Base-by-base conservation (phyloP, 2,329 filamentous ascomycete genomes). In the Orbilia blumenaviensis region DNA sequence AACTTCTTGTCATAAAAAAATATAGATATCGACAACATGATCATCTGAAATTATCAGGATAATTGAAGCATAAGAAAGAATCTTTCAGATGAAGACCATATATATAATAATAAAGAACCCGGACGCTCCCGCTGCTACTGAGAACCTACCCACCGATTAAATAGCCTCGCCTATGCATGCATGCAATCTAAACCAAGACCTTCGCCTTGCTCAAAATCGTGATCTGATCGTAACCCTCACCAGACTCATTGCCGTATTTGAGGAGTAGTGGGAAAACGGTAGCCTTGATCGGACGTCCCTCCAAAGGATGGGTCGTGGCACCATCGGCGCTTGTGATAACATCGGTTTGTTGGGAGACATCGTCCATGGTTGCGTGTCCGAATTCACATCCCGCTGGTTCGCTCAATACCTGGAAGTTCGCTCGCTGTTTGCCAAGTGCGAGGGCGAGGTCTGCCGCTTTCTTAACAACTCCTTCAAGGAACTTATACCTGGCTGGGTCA, bases 121-220 rank as follows among this genome's bases (percentile, higher is more conserved):
- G 9, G n/a, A 56, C 29, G 23, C 52, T 38, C 2, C 38, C 16
- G 3, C 16, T 54, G n/a, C 44, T 21, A 62, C 42, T 25, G 42
- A 54, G 48, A 50, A 7, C n/a, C n/a, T 27, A 29, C 46, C 14
- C 23, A 2, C 2, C 9, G 3, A 14, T 16, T 29, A 5, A 29
- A 2, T 48, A n/a, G 9, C 7, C 4, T 23, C 23, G 6, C 36
- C 36, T 14, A 29, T 27, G 2, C n/a, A n/a, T n/a, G n/a, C n/a
- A n/a, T n/a, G n/a, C n/a, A n/a, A n/a, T 29, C 36, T 75, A 75
- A 23, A 75, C 63, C 36, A 75, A 58, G 41, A 75, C 71, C 36
- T 75, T 75, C 42, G 71, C 71, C 27, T 75, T 75, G 38, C 71
- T 75, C 63, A 75, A 68, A 68, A 75, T 75, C 63, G 71, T 75